Evolutionary conservation across 2,329 filamentous ascomycete genomes (phyloP).

Genomic region (Teratosphaeria pseudoeucalypti): DNA sequence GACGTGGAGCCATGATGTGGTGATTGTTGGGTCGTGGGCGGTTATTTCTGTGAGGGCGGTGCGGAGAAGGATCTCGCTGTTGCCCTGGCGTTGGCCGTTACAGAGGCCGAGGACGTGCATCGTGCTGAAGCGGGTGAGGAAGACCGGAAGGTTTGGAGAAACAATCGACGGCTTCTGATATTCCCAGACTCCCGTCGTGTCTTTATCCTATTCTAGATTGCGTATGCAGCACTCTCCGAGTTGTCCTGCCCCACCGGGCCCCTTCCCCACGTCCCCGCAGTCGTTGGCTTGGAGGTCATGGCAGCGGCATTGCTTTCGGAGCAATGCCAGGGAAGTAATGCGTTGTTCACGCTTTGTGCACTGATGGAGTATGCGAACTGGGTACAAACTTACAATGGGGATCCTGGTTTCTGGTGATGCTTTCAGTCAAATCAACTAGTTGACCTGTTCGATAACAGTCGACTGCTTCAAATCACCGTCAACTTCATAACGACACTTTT

Average conservation of each 20-base stretch:
- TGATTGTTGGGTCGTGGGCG: slow-evolving; percentile 2
- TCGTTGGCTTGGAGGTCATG: not conserved
- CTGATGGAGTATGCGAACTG: too few species aligned
- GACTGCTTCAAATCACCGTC: too few species aligned
- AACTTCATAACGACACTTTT: too few species aligned
- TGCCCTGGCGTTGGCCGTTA: slow-evolving; percentile 5
- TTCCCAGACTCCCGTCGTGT: not conserved
- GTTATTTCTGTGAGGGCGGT: slow-evolving; percentile 4
- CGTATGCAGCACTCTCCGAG: not conserved
- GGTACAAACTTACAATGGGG: too few species aligned
- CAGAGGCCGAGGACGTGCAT: slow-evolving; percentile 8
- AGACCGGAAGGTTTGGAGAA: not conserved
- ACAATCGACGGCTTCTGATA: not conserved
- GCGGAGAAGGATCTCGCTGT: slow-evolving; percentile 7
- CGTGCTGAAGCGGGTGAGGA: not conserved
- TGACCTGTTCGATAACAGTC: too few species aligned
- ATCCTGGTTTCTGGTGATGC: too few species aligned
- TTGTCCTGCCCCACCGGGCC: not conserved
- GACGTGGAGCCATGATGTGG: slow-evolving; percentile 8
- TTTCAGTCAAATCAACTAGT: too few species aligned
- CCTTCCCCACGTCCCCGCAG: not conserved
- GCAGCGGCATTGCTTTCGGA: not conserved
- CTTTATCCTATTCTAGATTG: not conserved
- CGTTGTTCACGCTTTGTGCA: too few species aligned
- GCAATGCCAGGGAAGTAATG: not conserved